Evolutionary conservation across 2,329 filamentous ascomycete genomes (phyloP).

Genomic region (Harringtonia aguacate): DNA sequence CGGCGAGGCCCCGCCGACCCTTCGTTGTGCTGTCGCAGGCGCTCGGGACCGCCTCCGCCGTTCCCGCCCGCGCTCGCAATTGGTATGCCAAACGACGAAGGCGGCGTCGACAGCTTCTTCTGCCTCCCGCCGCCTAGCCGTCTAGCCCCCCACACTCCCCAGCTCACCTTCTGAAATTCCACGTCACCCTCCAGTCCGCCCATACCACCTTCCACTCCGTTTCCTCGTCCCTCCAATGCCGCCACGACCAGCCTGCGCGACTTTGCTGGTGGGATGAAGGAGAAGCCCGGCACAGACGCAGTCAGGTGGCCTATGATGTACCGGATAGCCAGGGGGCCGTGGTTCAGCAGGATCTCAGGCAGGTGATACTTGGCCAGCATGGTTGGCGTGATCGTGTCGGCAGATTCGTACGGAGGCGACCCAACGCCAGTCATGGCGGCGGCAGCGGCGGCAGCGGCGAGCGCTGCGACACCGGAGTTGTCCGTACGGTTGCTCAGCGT

Average conservation of each 20-base stretch:
- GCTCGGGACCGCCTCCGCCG: conserved; percentile 20
- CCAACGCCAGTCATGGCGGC: conserved; percentile 17
- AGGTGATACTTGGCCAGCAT: conserved; percentile 86
- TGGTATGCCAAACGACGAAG: conserved; percentile 42
- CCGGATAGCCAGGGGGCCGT: conserved; percentile 87
- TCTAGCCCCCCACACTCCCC: conserved; percentile 90
- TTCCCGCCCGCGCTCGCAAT: conserved; percentile 30
- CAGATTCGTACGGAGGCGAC: conserved; percentile 52
- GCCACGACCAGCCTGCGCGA: conserved; percentile 86
- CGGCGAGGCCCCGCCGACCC: conserved; percentile 70
- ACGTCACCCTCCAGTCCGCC: conserved; percentile 59
- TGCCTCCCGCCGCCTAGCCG: conserved; percentile 34
- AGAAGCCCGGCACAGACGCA: conserved; percentile 86
- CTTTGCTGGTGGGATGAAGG: conserved; percentile 78
- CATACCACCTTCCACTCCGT: conserved; percentile 35
- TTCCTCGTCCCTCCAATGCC: conserved; percentile 69
- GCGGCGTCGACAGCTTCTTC: conserved; percentile 10
- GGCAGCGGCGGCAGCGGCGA: conserved; percentile 3
- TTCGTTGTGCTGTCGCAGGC: conserved; percentile 36
- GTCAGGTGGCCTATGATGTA: conserved; percentile 93
- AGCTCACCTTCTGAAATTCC: conserved; percentile 90
- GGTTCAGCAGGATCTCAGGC: conserved; percentile 77
- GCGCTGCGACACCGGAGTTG: conserved; percentile 3
- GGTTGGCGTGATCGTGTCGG: conserved; percentile 71
- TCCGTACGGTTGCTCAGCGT: neutral